phyloP scores from a whole-genome alignment of 2,329 filamentous ascomycete genomes.

The Coniochaeta sp. region DNA sequence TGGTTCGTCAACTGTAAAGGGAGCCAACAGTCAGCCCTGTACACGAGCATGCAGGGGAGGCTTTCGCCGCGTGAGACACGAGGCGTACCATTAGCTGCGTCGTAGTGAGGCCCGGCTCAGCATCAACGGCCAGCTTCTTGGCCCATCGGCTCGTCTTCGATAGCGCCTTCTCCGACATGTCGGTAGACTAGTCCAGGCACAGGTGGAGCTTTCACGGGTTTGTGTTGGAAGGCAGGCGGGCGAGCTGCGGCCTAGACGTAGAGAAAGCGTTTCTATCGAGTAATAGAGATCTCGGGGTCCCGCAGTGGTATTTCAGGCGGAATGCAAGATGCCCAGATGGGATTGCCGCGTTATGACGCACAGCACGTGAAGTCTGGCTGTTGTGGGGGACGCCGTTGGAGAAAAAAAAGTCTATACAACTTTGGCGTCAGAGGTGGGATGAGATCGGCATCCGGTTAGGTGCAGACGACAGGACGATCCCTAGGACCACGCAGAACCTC shows the following conservation, averaged over 20 bases:
- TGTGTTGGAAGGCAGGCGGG: background rate
- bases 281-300: background rate
- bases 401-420: background rate
- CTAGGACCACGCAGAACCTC: background rate
- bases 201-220: background rate
- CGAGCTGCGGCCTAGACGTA: background rate
- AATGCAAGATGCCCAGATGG: background rate
- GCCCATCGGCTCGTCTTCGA: constrained; percentile 33
- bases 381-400: background rate
- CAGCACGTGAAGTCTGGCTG: background rate
- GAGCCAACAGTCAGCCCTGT: constrained; percentile 5
- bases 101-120: constrained; percentile 68
- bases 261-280: background rate
- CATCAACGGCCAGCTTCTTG: constrained; percentile 62
- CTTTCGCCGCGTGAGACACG: background rate
- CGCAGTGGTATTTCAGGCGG: background rate
- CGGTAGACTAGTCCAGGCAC: background rate
- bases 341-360: background rate
- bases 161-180: constrained; percentile 22
- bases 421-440: background rate
- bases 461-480: background rate
- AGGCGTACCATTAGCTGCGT: constrained; percentile 65
- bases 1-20: constrained; percentile 62
- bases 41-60: constrained; percentile 3
- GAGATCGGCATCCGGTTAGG: background rate